phyloP scores from a whole-genome alignment of 179 eudicot genomes.

The Drosera spatulata region DNA sequence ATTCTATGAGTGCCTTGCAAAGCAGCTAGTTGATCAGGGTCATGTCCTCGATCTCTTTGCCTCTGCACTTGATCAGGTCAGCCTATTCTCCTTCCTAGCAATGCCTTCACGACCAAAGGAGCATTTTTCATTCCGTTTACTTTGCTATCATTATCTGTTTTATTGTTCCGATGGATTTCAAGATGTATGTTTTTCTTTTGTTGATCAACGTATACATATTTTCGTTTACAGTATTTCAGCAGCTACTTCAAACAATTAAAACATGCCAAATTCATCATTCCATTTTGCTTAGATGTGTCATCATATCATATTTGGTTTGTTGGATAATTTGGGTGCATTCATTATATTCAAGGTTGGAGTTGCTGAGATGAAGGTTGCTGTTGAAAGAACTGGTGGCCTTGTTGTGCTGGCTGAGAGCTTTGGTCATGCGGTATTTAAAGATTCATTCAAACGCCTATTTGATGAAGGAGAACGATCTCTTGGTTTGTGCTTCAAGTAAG shows the following conservation, averaged over 20 bases:
- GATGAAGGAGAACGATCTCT: slow-evolving; percentile 84
- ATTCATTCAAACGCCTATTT: slow-evolving; percentile 83
- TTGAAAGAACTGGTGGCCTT: slow-evolving; percentile 96
- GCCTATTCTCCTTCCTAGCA: not conserved
- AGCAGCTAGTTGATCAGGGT: slow-evolving; percentile 89
- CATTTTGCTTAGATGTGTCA: not conserved
- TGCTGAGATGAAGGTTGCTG: slow-evolving; percentile 93
- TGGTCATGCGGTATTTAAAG: slow-evolving; percentile 95
- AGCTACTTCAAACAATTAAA: not conserved
- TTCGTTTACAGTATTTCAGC: not conserved
- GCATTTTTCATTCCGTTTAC: not conserved
- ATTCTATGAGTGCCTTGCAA: slow-evolving; percentile 67
- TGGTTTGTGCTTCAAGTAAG: slow-evolving; percentile 84
- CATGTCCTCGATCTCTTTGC: slow-evolving; percentile 93
- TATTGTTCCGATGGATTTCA: no score
- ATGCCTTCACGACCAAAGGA: not conserved
- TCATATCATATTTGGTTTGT: not conserved
- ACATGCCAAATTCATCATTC: not conserved
- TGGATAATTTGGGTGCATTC: not conserved
- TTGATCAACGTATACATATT: no score
- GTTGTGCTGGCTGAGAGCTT: slow-evolving; percentile 95
- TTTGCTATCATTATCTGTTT: no score
- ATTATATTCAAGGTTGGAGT: slow-evolving; percentile 63
- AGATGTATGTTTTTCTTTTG: no score
- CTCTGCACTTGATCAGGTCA: slow-evolving; percentile 98